Evolutionary conservation across 345 rosid species (phyloP).

Genomic region (Triadica sebifera): DNA sequence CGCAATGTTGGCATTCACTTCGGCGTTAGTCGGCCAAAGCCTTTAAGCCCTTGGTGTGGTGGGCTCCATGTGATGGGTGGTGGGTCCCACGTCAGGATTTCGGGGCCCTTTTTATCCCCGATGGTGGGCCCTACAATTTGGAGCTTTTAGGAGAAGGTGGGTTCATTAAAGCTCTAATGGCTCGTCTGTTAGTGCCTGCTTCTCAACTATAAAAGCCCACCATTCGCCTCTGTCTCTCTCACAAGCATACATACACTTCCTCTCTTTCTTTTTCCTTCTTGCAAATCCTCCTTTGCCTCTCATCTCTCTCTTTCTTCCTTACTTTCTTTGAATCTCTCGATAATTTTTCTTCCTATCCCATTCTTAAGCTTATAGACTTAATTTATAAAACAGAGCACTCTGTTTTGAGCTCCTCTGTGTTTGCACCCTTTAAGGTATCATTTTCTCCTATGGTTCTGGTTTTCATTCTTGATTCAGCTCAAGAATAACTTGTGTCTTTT

Average conservation of each 20-base stretch:
- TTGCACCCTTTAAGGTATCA: background rate
- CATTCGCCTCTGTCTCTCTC: slow-evolving; percentile 1
- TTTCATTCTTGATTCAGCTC: too few species aligned
- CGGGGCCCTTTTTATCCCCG: background rate
- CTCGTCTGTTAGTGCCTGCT: slow-evolving; percentile 8
- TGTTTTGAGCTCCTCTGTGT: slow-evolving; percentile 11
- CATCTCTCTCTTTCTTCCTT: too few species aligned
- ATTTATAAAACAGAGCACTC: slow-evolving; percentile 10
- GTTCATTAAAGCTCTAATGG: background rate
- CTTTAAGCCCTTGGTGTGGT: too few species aligned
- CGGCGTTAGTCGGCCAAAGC: too few species aligned
- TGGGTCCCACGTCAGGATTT: slow-evolving; percentile 3
- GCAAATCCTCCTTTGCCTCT: too few species aligned
- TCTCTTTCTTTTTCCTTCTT: background rate
- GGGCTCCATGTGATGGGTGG: background rate
- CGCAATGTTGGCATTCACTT: too few species aligned
- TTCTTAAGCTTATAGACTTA: too few species aligned
- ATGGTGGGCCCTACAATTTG: slow-evolving; percentile 4
- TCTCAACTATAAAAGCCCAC: slow-evolving; percentile 12
- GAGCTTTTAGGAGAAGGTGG: background rate
- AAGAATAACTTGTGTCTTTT: background rate
- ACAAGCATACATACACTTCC: background rate
- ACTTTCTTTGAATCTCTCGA: too few species aligned
- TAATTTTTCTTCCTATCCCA: too few species aligned
- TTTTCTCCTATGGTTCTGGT: background rate